phyloP scores from a whole-genome alignment of 2,329 filamentous ascomycete species.

The Pyrenophora tritici-repentis region DNA sequence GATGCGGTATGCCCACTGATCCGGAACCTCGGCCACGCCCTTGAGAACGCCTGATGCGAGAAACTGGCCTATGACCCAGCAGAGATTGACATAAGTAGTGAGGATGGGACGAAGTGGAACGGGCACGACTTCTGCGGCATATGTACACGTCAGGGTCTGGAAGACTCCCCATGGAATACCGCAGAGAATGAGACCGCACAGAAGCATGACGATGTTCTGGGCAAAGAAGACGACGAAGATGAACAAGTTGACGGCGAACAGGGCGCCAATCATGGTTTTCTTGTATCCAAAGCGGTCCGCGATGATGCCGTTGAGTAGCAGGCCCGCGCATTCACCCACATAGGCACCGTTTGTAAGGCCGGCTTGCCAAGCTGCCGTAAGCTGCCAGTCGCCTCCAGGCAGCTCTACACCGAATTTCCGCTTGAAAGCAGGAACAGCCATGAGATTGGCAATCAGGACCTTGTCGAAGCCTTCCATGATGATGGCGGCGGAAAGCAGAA shows the following conservation, averaged over 20 bases:
- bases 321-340: conserved; percentile 52
- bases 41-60: conserved; percentile 74
- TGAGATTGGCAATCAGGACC: conserved; percentile 79
- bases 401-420: conserved; percentile 47
- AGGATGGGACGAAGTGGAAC: conserved; percentile 65
- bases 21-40: conserved; percentile 65
- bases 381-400: conserved; percentile 46
- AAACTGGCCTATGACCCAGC: conserved; percentile 75
- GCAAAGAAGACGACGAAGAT: conserved; percentile 47
- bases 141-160: conserved; percentile 55
- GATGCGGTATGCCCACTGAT: conserved; percentile 71
- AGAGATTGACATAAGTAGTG: conserved; percentile 74
- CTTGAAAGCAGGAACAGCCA: conserved; percentile 55
- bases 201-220: conserved; percentile 58
- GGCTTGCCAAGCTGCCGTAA: conserved; percentile 54
- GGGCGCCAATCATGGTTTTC: conserved; percentile 46
- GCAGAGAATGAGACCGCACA: conserved; percentile 62
- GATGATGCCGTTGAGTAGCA: conserved; percentile 53
- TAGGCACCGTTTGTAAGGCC: conserved; percentile 54
- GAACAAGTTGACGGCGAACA: conserved; percentile 35
- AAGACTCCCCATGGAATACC: conserved; percentile 55
- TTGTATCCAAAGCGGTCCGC: conserved; percentile 52
- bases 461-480: conserved; percentile 92
- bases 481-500: conserved; percentile 85
- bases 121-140: conserved; percentile 67